Evolutionary conservation across 2,329 filamentous ascomycete species (phyloP).

Genomic region (Aspergillus brasiliensis): DNA sequence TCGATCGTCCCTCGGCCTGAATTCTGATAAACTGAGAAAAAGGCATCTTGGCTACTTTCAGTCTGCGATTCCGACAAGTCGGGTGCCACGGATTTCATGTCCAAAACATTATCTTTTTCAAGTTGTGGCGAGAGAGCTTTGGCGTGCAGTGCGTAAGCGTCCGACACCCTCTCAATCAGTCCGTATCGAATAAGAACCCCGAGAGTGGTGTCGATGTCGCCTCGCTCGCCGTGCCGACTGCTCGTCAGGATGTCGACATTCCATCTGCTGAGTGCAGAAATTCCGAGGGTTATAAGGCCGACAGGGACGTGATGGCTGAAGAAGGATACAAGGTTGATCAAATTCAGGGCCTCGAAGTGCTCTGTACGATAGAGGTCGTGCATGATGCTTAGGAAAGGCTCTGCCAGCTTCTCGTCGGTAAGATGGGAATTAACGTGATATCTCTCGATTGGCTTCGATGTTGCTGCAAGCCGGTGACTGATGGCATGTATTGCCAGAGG

Average conservation of each 20-base stretch:
- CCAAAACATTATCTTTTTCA: slow-evolving; percentile 24
- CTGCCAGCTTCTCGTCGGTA: slow-evolving; percentile 57
- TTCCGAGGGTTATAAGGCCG: slow-evolving; percentile 63
- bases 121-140: slow-evolving; percentile 21
- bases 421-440: slow-evolving; percentile 61
- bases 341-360: slow-evolving; percentile 60
- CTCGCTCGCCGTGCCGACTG: slow-evolving; percentile 35
- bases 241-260: slow-evolving; percentile 43
- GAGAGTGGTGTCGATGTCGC: slow-evolving; percentile 50
- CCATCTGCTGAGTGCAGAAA: slow-evolving; percentile 32
- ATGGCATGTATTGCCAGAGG: slow-evolving; percentile 70
- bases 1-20: slow-evolving; percentile 38
- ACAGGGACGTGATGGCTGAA: slow-evolving; percentile 67
- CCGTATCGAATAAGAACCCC: slow-evolving; percentile 50
- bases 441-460: slow-evolving; percentile 62
- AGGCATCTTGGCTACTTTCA: slow-evolving; percentile 39
- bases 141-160: slow-evolving; percentile 30
- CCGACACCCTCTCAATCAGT: slow-evolving; percentile 45
- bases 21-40: slow-evolving; percentile 33
- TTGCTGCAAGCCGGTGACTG: slow-evolving; percentile 62
- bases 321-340: slow-evolving; percentile 67
- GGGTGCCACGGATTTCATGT: slow-evolving; percentile 25
- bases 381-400: slow-evolving; percentile 52
- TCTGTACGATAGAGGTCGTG: slow-evolving; percentile 45
- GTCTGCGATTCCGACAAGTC: slow-evolving; percentile 38